Evolutionary conservation across 2,329 filamentous ascomycete species (phyloP).

Genomic region (Trichophyton simii): DNA sequence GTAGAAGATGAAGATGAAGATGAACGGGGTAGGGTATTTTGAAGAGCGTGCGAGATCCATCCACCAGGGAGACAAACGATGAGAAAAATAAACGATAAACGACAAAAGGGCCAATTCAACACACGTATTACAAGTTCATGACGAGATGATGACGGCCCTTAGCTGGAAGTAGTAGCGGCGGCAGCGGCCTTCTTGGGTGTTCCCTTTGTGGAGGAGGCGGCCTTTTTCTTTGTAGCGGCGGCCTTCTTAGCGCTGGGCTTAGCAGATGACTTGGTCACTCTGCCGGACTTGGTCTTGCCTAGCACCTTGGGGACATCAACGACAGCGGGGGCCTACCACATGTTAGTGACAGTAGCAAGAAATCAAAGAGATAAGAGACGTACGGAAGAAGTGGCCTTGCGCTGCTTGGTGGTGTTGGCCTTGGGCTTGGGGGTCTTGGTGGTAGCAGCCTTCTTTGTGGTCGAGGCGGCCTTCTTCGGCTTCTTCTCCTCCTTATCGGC

Average conservation of each 20-base stretch:
- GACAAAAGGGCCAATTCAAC: not conserved
- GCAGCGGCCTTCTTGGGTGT: not conserved
- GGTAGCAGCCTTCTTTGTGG: slow-evolving; percentile 34
- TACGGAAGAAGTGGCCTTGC: slow-evolving; percentile 37
- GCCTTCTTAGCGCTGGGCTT: slow-evolving; percentile 38
- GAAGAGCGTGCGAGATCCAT: not conserved
- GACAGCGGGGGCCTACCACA: slow-evolving; percentile 47
- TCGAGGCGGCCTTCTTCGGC: slow-evolving; percentile 32
- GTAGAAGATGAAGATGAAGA: not conserved
- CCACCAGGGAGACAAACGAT: slow-evolving; percentile 7
- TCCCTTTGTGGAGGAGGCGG: slow-evolving; percentile 15
- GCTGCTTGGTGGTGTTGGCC: slow-evolving; percentile 42
- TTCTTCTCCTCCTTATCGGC: slow-evolving; percentile 29
- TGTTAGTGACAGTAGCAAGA: not conserved
- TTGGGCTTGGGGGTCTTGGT: slow-evolving; percentile 48
- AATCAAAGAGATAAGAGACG: slow-evolving; percentile 12
- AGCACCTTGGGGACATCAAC: slow-evolving; percentile 58
- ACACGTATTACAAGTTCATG: not conserved
- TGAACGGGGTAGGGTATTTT: not conserved
- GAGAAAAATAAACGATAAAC: slow-evolving; percentile 7
- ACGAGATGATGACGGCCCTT: no score
- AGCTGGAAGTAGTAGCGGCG: not conserved
- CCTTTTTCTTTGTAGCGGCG: slow-evolving; percentile 25
- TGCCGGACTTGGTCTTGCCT: slow-evolving; percentile 74
- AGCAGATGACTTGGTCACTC: slow-evolving; percentile 57